These are phyloP conservation scores for Metschnikowia corniflorae DNA, from an alignment of 805 yeast species.

Conservation along the genomic window DNA sequence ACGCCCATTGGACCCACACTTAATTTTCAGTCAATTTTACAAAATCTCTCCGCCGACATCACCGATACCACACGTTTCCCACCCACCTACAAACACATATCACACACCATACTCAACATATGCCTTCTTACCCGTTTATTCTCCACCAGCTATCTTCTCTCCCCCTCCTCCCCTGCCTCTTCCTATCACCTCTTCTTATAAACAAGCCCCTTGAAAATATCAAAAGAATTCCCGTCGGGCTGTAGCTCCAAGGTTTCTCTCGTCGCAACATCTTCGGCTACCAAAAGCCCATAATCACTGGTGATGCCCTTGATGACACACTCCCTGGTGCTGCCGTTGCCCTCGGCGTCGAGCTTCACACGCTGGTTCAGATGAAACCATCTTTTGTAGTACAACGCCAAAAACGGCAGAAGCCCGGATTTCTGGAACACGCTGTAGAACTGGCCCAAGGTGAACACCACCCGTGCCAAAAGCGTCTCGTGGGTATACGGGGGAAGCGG, in stretches of 20 bases:
- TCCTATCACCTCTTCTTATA: constrained; percentile 32
- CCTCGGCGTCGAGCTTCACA: constrained; percentile 49
- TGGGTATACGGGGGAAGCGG: constrained; percentile 45
- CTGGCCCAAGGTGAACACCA: constrained; percentile 61
- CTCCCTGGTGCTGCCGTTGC: constrained; percentile 45
- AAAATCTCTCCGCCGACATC: too few species aligned
- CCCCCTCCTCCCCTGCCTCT: not conserved
- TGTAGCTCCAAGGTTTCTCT: constrained; percentile 68
- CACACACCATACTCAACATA: too few species aligned
- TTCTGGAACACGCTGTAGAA: constrained; percentile 55
- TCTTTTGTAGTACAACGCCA: constrained; percentile 66
- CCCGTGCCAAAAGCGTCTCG: constrained; percentile 61
- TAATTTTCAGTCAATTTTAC: too few species aligned
- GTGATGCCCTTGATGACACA: constrained; percentile 81
- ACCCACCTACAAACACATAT: too few species aligned
- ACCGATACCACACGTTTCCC: too few species aligned
- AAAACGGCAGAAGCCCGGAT: constrained; percentile 65
- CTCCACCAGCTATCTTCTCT: too few species aligned
- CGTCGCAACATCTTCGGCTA: constrained; percentile 65
- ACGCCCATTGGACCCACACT: too few species aligned
- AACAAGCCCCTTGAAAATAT: constrained; percentile 86
- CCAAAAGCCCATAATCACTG: constrained; percentile 74
- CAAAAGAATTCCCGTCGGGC: constrained; percentile 97
- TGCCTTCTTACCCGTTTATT: too few species aligned
- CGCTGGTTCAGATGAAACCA: constrained; percentile 82